A percentile compares a stretch with the other conserved stretches of the same genome.
phyloP scores from a whole-genome alignment of 371 early-diverging fungal genomes.

The Rhizopus sp. region DNA sequence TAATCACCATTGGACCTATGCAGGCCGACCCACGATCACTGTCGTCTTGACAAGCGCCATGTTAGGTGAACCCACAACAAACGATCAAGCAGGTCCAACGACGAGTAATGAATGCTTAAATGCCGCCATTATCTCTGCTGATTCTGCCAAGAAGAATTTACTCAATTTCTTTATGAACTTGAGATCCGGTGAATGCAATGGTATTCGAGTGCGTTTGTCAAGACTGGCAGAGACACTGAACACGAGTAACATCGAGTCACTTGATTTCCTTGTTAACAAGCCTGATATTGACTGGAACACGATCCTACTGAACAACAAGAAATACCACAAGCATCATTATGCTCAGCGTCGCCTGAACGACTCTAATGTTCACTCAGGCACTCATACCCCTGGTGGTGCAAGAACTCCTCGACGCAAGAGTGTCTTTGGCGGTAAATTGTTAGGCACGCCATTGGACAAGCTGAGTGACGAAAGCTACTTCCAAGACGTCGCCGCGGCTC shows the following conservation, averaged over 20 bases:
- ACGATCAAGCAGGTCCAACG: slow-evolving; percentile 6
- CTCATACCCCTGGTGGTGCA: slow-evolving; percentile 38
- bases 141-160: slow-evolving; percentile 63
- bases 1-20: slow-evolving; percentile 72
- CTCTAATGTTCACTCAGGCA: slow-evolving; percentile 46
- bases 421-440: slow-evolving; percentile 42
- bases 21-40: slow-evolving; percentile 84
- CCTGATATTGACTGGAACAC: slow-evolving; percentile 73
- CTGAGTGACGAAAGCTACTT: slow-evolving; percentile 46
- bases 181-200: slow-evolving; percentile 69
- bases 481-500: slow-evolving; percentile 37
- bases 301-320: slow-evolving; percentile 59
- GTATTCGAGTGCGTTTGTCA: slow-evolving; percentile 74
- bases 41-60: slow-evolving; percentile 79
- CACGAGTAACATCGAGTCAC: slow-evolving; percentile 78
- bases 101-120: slow-evolving; percentile 14
- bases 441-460: slow-evolving; percentile 39
- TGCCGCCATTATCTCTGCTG: slow-evolving; percentile 29
- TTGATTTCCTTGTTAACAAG: slow-evolving; percentile 84
- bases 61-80: slow-evolving; percentile 58
- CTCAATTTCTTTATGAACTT: slow-evolving; percentile 86
- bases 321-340: slow-evolving; percentile 32
- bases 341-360: slow-evolving; percentile 50
- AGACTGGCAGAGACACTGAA: slow-evolving; percentile 75
- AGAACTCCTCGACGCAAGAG: slow-evolving; percentile 53